Conservation (phyloP, 208 protist genomes). For the Porcisia deanei region DNA sequence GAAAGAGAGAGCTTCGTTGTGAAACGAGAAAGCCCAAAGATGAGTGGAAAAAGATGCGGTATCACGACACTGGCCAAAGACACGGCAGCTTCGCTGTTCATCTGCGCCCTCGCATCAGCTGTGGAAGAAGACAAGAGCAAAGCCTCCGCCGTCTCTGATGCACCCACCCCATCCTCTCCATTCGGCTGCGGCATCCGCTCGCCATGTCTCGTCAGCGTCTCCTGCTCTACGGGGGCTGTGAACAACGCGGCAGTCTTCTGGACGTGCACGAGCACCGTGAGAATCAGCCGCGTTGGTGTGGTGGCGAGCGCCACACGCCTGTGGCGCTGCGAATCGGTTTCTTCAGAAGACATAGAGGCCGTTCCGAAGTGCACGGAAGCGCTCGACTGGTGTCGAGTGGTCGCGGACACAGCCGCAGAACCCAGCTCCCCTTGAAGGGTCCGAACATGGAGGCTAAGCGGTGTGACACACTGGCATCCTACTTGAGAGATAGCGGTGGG, state of each 20-base stretch:
- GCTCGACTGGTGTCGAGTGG: not conserved
- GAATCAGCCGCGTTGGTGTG: constrained; percentile 18
- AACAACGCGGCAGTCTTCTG: not conserved
- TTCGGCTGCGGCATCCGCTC: not conserved
- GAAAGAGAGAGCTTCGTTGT: constrained; percentile 22
- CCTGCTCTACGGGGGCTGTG: not conserved
- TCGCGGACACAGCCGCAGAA: not conserved
- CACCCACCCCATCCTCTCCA: not conserved
- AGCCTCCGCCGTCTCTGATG: not conserved
- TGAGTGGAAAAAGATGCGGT: constrained; percentile 22
- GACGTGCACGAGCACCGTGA: constrained; percentile 31
- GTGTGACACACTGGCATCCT: constrained; percentile 6
- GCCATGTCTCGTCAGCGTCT: not conserved
- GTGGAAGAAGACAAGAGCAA: not conserved
- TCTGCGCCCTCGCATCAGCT: not conserved
- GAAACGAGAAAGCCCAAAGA: constrained; percentile 23
- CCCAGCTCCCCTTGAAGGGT: constrained; percentile 15
- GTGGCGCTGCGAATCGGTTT: constrained; percentile 12
- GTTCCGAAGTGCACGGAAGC: constrained; percentile 7
- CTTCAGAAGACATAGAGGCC: constrained; percentile 11
- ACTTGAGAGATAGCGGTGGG: not conserved
- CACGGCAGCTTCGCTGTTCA: constrained; percentile 8
- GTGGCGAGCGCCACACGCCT: not conserved
- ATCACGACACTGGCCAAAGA: constrained; percentile 10
- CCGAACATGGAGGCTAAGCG: constrained; percentile 30